phyloP scores from a whole-genome alignment of 2,329 filamentous ascomycete genomes.

The Colletotrichum scovillei region DNA sequence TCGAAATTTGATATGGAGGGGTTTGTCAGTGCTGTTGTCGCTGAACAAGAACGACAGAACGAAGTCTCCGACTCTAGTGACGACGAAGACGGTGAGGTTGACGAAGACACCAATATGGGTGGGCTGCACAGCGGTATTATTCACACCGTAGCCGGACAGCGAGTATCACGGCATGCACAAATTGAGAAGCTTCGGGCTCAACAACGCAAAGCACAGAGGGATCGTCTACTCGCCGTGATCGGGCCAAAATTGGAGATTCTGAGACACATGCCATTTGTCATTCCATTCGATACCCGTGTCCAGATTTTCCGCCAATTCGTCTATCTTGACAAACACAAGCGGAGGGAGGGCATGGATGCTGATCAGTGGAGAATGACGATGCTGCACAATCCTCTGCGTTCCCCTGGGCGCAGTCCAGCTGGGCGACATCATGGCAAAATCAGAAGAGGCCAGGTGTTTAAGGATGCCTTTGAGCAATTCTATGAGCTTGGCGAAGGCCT shows the following conservation, averaged over 20 bases:
- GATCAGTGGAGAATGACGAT: slow-evolving; percentile 39
- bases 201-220: slow-evolving; percentile 74
- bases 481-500: slow-evolving; percentile 83
- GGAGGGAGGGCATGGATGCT: slow-evolving; percentile 73
- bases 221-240: slow-evolving; percentile 80
- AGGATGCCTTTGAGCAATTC: slow-evolving; percentile 87
- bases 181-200: slow-evolving; percentile 72
- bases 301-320: slow-evolving; percentile 95
- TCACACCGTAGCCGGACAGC: slow-evolving; percentile 62
- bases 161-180: slow-evolving; percentile 71
- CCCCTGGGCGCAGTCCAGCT: slow-evolving; percentile 51
- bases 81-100: slow-evolving; percentile 43
- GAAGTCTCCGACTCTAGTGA: slow-evolving; percentile 53
- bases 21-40: slow-evolving; percentile 87
- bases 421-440: slow-evolving; percentile 82
- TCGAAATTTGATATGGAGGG: slow-evolving; percentile 86
- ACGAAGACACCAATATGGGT: slow-evolving; percentile 41
- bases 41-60: slow-evolving; percentile 85
- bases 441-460: slow-evolving; percentile 80
- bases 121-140: slow-evolving; percentile 26
- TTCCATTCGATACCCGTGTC: slow-evolving; percentile 91
- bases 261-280: slow-evolving; percentile 96
- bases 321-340: slow-evolving; percentile 79
- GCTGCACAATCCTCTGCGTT: slow-evolving; percentile 34
- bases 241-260: slow-evolving; percentile 90